Percentiles rank a stretch among this genome's conserved stretches.
phyloP scores from a whole-genome alignment of 495 filamentous ascomycete species.

The Penicillium diatomitis region DNA sequence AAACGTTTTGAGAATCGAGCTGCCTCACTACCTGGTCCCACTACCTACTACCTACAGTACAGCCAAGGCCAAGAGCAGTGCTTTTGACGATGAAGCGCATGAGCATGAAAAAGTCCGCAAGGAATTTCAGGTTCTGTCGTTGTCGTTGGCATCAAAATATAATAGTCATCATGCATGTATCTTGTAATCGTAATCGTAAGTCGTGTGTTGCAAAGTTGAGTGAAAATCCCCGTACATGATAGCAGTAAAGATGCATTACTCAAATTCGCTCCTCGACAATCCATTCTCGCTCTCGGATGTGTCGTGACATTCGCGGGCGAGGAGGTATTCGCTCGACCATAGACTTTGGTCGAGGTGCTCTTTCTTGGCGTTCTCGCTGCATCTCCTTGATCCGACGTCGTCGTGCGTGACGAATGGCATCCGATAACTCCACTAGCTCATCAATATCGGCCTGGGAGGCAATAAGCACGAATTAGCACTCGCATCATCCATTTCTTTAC shows the following conservation, averaged over 20 bases:
- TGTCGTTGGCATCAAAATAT: not conserved
- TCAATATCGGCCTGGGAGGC: conserved; percentile 71
- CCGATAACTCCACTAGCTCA: conserved; percentile 67
- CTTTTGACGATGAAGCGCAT: too few species aligned
- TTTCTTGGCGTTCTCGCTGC: conserved; percentile 60
- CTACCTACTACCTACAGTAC: not conserved
- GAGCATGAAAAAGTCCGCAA: too few species aligned
- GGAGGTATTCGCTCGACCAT: conserved; percentile 10
- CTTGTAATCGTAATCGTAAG: not conserved
- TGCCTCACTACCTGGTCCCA: not conserved
- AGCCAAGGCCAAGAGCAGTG: not conserved
- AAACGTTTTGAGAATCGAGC: not conserved
- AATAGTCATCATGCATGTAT: not conserved
- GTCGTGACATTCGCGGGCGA: conserved; percentile 7
- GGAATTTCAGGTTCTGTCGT: too few species aligned
- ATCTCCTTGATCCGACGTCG: conserved; percentile 72
- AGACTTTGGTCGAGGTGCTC: conserved; percentile 11
- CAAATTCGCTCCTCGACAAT: conserved; percentile 5
- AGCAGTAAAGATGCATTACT: not conserved
- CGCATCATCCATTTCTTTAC: not conserved
- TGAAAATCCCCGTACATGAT: not conserved
- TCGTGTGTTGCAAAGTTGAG: not conserved
- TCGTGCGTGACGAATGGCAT: conserved; percentile 70
- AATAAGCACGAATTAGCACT: conserved; percentile 6
- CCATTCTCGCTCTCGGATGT: conserved; percentile 18